Percentiles rank a stretch among this genome's conserved stretches.
phyloP scores from a whole-genome alignment of 371 early-diverging fungal genomes.

The Rhizopus sp. region DNA sequence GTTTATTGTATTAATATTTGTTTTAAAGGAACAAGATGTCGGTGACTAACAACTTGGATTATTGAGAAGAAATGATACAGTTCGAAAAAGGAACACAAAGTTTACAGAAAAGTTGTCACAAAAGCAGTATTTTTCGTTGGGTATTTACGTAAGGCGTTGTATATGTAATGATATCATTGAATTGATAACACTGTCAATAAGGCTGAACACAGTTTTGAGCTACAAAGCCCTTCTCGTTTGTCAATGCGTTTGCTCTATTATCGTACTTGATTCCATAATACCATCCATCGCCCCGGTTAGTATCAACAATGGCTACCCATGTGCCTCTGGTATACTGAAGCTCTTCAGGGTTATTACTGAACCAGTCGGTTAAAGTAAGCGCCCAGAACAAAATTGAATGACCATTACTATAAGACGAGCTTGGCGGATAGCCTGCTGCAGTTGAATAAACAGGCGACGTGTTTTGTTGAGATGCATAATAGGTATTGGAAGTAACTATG shows the following conservation, averaged over 20 bases:
- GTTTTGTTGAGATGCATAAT: neutral
- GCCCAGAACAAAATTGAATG: conserved; percentile 18
- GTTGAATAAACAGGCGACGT: no score
- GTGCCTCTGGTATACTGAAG: conserved; percentile 75
- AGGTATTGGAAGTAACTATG: conserved; percentile 4
- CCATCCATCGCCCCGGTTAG: conserved; percentile 66
- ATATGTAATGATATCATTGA: no score
- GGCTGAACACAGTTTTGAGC: conserved; percentile 30
- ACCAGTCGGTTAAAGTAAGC: conserved; percentile 82
- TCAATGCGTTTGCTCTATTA: conserved; percentile 22
- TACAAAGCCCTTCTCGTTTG: conserved; percentile 36
- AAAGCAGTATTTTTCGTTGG: no score
- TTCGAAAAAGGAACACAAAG: no score
- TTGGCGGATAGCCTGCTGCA: no score
- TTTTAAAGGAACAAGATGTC: no score
- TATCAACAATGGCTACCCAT: conserved; percentile 71
- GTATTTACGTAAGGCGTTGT: no score
- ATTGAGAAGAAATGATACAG: no score
- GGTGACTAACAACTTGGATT: no score
- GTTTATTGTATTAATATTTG: no score
- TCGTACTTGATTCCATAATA: conserved; percentile 73
- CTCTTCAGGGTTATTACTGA: conserved; percentile 77
- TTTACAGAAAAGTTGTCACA: no score
- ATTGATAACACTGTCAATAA: neutral
- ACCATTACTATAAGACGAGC: no score